A percentile compares a stretch with the other conserved stretches of the same genome.
These are phyloP conservation scores for Tylopilus intermedius DNA, from an alignment of 768 basidiomycete genomes.

Conservation along the genomic window DNA sequence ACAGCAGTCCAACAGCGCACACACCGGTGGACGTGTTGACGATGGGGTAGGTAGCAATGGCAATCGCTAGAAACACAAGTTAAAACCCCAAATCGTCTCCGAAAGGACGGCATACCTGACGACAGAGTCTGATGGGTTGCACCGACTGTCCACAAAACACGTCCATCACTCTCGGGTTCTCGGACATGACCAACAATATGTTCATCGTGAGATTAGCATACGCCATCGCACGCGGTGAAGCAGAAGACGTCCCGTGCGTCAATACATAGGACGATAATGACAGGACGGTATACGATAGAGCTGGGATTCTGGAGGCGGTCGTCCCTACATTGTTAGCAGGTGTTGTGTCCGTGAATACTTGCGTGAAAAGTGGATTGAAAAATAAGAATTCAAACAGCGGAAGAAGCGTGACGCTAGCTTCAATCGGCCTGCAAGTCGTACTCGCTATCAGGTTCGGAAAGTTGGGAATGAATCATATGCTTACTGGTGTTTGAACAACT, in stretches of 20 bases:
- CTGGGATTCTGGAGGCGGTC: constrained; percentile 23
- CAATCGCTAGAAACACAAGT: constrained; percentile 35
- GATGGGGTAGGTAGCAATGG: constrained; percentile 45
- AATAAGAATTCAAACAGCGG: constrained; percentile 59
- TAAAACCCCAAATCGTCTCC: background rate
- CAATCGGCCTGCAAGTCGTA: constrained; percentile 48
- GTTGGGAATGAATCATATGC: constrained; percentile 6
- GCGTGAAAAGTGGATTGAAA: constrained; percentile 45
- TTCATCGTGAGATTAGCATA: constrained; percentile 60
- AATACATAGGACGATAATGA: constrained; percentile 62
- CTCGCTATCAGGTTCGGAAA: background rate
- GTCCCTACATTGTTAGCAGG: constrained; percentile 26
- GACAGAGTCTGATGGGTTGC: constrained; percentile 51
- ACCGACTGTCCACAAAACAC: constrained; percentile 39
- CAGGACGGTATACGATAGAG: constrained; percentile 45
- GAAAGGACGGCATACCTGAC: constrained; percentile 43
- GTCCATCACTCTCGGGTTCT: constrained; percentile 45
- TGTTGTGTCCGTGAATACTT: constrained; percentile 40
- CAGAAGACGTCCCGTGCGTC: constrained; percentile 60
- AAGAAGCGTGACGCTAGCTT: constrained; percentile 53
- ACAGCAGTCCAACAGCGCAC: constrained; percentile 63
- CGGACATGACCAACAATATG: constrained; percentile 46
- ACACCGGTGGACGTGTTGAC: constrained; percentile 43
- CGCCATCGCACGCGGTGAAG: constrained; percentile 52
- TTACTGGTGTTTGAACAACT: constrained; percentile 57